Percentiles rank a stretch among this genome's conserved stretches.
These are phyloP conservation scores for Fimicolochytrium jonesii DNA, from an alignment of 192 early-diverging fungal species.

Conservation along the genomic window DNA sequence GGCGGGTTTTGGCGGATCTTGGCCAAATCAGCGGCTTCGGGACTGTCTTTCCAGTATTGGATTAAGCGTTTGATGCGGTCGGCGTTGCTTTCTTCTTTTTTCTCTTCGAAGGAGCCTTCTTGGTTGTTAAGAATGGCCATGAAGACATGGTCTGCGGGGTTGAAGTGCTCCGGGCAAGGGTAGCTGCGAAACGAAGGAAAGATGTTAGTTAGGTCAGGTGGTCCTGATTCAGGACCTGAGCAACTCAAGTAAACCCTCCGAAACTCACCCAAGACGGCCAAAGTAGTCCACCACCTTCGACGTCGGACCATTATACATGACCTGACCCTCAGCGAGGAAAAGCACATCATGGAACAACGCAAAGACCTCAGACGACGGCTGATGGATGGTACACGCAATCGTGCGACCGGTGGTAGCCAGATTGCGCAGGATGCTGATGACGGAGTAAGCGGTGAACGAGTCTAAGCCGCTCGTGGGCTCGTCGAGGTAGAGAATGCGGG, in stretches of 20 bases:
- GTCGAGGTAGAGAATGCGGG: constrained; percentile 63
- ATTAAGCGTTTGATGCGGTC: constrained; percentile 29
- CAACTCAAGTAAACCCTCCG: no score
- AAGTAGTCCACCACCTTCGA: constrained; percentile 45
- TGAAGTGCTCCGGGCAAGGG: constrained; percentile 47
- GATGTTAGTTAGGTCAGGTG: no score
- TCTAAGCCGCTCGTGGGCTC: constrained; percentile 69
- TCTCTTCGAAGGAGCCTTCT: constrained; percentile 10
- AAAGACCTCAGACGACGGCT: constrained; percentile 59
- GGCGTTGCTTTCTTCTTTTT: constrained; percentile 16
- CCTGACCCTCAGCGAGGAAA: constrained; percentile 61
- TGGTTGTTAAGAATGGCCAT: constrained; percentile 50
- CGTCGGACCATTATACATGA: constrained; percentile 63
- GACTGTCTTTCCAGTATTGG: constrained; percentile 35
- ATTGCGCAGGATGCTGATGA: constrained; percentile 40
- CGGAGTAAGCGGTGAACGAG: constrained; percentile 50
- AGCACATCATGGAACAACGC: constrained; percentile 67
- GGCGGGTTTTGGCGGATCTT: constrained; percentile 15
- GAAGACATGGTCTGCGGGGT: constrained; percentile 58
- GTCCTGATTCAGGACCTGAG: no score
- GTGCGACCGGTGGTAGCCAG: constrained; percentile 42
- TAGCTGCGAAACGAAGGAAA: no score
- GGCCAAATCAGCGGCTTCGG: constrained; percentile 22
- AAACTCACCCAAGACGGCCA: constrained; percentile 7
- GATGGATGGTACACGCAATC: constrained; percentile 36